phyloP scores from a whole-genome alignment of 257 asterid species.

The Nyctanthes arbortristis region DNA sequence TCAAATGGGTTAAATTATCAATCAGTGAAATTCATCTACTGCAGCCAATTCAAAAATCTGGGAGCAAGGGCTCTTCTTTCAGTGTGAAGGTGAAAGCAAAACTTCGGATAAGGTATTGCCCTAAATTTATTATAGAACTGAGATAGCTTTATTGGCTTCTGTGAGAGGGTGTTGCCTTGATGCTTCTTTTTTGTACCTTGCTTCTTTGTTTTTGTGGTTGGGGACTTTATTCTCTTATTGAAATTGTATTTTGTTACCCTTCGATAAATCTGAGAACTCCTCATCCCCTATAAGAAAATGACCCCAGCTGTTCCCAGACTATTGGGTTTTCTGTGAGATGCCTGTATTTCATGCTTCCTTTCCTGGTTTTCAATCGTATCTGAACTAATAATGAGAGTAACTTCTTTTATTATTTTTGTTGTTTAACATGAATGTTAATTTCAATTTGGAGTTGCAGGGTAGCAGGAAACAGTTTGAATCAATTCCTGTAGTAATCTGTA shows the following conservation, averaged over 20 bases:
- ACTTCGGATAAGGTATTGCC: slow-evolving; percentile 60
- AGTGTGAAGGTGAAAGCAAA: slow-evolving; percentile 53
- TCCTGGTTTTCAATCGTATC: not conserved
- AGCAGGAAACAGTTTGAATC: slow-evolving; percentile 47
- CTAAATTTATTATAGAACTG: not conserved
- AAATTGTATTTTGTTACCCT: slow-evolving; percentile 3
- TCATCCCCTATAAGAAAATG: not conserved
- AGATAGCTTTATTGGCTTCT: not conserved
- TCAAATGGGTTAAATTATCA: too few relatives aligned
- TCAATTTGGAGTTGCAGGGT: slow-evolving; percentile 54
- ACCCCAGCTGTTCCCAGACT: not conserved
- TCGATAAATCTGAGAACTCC: not conserved
- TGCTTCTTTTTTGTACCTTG: slow-evolving; percentile 11
- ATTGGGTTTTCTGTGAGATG: slow-evolving; percentile 11
- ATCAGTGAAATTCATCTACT: slow-evolving; percentile 6
- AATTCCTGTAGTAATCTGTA: slow-evolving; percentile 76
- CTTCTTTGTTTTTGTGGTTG: not conserved
- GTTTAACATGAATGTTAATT: slow-evolving; percentile 7
- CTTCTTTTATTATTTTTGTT: slow-evolving; percentile 17
- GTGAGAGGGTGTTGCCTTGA: slow-evolving; percentile 5
- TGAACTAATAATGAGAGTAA: slow-evolving; percentile 1
- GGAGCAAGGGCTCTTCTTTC: slow-evolving; percentile 76
- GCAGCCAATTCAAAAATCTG: slow-evolving; percentile 85
- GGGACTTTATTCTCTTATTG: slow-evolving; percentile 2
- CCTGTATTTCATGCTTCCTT: not conserved